phyloP scores from a whole-genome alignment of 2,329 filamentous ascomycete genomes.

The Trichoderma brevicompactum region DNA sequence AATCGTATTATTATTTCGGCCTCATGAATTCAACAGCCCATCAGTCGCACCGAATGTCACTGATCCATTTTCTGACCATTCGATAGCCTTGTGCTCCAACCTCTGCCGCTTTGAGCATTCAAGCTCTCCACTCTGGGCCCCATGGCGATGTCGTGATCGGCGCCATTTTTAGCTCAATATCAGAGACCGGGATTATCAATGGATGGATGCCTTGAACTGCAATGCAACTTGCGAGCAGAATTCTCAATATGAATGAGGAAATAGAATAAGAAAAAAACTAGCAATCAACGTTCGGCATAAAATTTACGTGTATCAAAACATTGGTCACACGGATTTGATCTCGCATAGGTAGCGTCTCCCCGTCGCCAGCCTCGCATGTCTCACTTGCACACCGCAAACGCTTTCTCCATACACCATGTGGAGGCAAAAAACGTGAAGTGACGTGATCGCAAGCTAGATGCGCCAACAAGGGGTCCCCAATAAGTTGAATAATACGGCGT shows the following conservation, averaged over 20 bases:
- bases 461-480: conserved; percentile 11
- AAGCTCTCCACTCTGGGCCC: conserved; percentile 22
- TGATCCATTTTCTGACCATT: neutral
- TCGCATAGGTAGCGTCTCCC: neutral
- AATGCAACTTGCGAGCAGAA: neutral
- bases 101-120: neutral
- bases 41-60: neutral
- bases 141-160: conserved; percentile 30
- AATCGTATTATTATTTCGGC: no score
- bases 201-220: neutral
- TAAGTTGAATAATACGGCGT: neutral
- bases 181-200: neutral
- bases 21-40: neutral
- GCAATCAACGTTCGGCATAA: no score
- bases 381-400: conserved; percentile 3
- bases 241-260: neutral
- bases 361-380: neutral
- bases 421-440: conserved; percentile 29
- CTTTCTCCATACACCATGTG: conserved; percentile 16
- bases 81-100: neutral
- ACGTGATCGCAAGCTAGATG: conserved; percentile 22
- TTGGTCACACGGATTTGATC: conserved; percentile 1
- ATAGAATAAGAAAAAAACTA: neutral
- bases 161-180: conserved; percentile 29
- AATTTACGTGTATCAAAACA: neutral